Conservation (phyloP, 805 yeast genomes). For the Yarrowia yakushimensis region DNA sequence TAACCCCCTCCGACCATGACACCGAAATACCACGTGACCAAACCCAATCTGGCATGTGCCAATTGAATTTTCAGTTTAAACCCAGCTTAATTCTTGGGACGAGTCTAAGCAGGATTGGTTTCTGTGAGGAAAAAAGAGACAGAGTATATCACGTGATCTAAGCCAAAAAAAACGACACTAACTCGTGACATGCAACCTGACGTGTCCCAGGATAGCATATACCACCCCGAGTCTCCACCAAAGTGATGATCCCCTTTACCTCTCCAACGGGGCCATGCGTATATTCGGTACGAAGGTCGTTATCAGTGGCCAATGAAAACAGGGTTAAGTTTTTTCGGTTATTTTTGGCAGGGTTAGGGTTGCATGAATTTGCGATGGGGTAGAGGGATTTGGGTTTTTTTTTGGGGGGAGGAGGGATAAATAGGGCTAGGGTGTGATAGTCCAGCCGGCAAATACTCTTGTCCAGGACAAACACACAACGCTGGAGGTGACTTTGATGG, state of each 20-base stretch:
- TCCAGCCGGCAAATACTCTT: no score
- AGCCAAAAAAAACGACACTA: no score
- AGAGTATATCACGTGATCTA: neutral
- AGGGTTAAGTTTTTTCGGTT: conserved; percentile 16
- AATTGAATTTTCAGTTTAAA: conserved; percentile 14
- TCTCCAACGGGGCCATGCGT: no score
- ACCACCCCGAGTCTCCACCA: no score
- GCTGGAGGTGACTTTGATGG: no score
- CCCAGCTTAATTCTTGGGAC: conserved; percentile 2
- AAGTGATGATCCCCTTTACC: no score
- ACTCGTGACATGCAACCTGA: no score
- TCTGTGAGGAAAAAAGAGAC: neutral
- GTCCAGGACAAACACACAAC: no score
- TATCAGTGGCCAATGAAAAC: conserved; percentile 22
- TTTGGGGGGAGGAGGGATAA: no score
- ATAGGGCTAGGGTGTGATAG: conserved; percentile 10
- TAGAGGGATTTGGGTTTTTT: neutral
- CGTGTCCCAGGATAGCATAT: no score
- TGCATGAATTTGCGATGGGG: no score
- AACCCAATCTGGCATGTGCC: conserved; percentile 15
- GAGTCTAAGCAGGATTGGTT: neutral
- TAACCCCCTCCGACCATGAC: neutral
- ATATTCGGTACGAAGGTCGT: no score
- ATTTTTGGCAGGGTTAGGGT: conserved; percentile 1
- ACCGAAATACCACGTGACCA: neutral